phyloP scores from a whole-genome alignment of 148 eudicot genomes.

The Beta vulgaris region DNA sequence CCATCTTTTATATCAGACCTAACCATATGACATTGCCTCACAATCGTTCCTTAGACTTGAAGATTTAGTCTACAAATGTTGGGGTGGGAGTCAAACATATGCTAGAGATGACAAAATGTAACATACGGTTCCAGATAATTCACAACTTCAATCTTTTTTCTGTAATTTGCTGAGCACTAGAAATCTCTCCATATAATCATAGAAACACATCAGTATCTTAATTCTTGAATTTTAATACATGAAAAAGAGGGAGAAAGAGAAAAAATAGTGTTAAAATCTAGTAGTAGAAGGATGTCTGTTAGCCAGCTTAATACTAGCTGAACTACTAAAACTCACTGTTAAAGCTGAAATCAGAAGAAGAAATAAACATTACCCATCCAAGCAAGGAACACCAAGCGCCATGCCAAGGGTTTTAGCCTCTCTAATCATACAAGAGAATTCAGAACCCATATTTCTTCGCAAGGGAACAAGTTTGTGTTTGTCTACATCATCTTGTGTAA shows the following conservation, averaged over 20 bases:
- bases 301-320: background rate
- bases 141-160: background rate
- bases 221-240: background rate
- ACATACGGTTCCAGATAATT: background rate
- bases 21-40: background rate
- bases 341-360: background rate
- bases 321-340: background rate
- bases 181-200: background rate
- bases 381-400: conserved; percentile 85
- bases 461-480: conserved; percentile 46
- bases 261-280: background rate
- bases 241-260: background rate
- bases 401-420: conserved; percentile 73
- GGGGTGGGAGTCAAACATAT: background rate
- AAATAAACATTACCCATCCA: conserved; percentile 66
- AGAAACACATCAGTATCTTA: background rate
- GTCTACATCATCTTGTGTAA: conserved; percentile 43
- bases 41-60: background rate
- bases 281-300: too few relatives aligned
- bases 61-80: background rate
- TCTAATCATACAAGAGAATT: conserved; percentile 82
- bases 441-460: conserved; percentile 84
- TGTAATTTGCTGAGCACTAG: background rate
- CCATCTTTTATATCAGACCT: background rate
- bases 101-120: background rate